phyloP scores from a whole-genome alignment of 192 early-diverging fungal species.

The Funneliformis mosseae region DNA sequence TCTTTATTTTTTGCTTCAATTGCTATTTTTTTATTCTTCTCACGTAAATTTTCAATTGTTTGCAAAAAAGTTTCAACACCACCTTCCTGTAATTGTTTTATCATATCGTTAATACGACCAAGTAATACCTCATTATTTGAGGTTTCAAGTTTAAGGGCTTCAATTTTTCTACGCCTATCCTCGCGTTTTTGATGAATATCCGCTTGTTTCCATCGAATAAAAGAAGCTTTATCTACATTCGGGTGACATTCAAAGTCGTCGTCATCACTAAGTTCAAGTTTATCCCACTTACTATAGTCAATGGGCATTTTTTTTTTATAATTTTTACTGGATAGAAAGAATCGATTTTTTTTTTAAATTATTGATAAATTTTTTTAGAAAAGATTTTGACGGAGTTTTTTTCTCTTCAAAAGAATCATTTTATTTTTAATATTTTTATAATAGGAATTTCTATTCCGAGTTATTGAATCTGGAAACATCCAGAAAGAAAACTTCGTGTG shows the following conservation, averaged over 20 bases:
- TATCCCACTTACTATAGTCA: constrained; percentile 97
- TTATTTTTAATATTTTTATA: no score
- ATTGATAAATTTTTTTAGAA: no score
- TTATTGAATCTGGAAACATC: constrained; percentile 1
- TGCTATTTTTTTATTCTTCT: constrained; percentile 5
- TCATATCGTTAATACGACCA: constrained; percentile 33
- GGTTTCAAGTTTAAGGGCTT: constrained; percentile 42
- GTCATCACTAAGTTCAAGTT: constrained; percentile 93
- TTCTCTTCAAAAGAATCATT: no score
- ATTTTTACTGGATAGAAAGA: no score
- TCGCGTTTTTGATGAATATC: constrained; percentile 87
- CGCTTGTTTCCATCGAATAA: constrained; percentile 88
- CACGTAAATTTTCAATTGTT: constrained; percentile 20
- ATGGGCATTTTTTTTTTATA: constrained; percentile 41
- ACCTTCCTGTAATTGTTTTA: constrained; percentile 21
- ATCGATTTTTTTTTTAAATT: neutral
- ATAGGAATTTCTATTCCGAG: neutral
- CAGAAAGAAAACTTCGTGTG: neutral
- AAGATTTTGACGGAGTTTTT: no score
- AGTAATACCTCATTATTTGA: constrained; percentile 32
- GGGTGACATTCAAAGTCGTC: constrained; percentile 96
- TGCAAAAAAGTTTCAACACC: constrained; percentile 32
- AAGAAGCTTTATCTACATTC: constrained; percentile 91
- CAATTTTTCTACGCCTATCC: constrained; percentile 68
- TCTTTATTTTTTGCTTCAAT: neutral